Base-by-base conservation (phyloP, 768 basidiomycete species). In the Xanthoconium stramineum region DNA sequence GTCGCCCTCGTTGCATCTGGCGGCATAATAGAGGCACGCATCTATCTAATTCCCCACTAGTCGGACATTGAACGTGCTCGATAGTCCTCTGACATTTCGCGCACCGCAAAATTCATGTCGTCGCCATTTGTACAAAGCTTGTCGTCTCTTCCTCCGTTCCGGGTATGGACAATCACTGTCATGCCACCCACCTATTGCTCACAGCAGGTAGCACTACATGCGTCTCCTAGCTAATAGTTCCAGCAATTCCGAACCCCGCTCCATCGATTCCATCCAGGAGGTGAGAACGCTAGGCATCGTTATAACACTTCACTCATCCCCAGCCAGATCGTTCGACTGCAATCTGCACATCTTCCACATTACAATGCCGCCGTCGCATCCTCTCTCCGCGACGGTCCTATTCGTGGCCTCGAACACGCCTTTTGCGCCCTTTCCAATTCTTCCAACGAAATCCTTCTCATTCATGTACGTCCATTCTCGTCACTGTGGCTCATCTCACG, bases 351-450 rank as follows among this genome's bases (percentile, higher is more conserved):
- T 64, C 77, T 91, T 6, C 81, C 85, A 1, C 82, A 89, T 5
- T 91, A 83, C 67, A 89, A 91, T 60, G 79, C 82, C 20, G 89
- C 89, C 0, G 72, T 91, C n/a, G 88, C 88, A 0, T 89, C 88
- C 6, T 88, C 84, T 4, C 74, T 91, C 28, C 80, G 88, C 35
- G 81, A 86, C 38, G 88, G 88, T 1, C 88, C 89, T 14, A 74
- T 90, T 30, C 82, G 88, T 38, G 86, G 86, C 6, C 80, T 84
- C 52, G 70, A 69, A 1, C 67, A 78, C 2, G 74, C 83, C 5
- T 89, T 89, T 61, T 67, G 76, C 29, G 75, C 79, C 0, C 72
- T 77, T 15, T 80, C 76, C 3, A 77, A 82, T 53, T 73, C 73
- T 4, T 72, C 74, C 19, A 78, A 80, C 47, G 71, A 76, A 28